Evolutionary conservation across 495 filamentous ascomycete species (phyloP).

Genomic region (Annulohypoxylon bovei): DNA sequence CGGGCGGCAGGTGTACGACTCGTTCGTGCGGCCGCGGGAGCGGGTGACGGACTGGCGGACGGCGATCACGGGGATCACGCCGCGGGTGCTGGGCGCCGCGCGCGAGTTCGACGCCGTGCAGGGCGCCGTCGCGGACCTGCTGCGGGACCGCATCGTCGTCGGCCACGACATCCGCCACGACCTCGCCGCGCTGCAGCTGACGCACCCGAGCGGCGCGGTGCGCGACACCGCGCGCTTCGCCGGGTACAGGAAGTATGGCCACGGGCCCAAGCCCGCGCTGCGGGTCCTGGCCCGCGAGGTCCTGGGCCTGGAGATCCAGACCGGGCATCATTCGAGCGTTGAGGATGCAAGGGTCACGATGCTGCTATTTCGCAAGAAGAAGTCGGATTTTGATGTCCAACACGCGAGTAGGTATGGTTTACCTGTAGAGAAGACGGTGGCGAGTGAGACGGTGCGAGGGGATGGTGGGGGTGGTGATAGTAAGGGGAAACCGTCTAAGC

Average conservation of each 20-base stretch:
- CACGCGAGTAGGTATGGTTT: conserved; percentile 67
- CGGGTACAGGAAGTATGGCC: conserved; percentile 75
- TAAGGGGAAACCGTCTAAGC: conserved; percentile 59
- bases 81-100: conserved; percentile 73
- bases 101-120: conserved; percentile 79
- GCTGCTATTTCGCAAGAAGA: conserved; percentile 82
- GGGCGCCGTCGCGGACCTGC: conserved; percentile 71
- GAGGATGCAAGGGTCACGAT: conserved; percentile 93
- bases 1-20: conserved; percentile 88
- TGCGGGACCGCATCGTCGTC: conserved; percentile 78
- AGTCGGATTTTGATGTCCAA: conserved; percentile 83
- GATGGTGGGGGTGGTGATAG: conserved; percentile 35
- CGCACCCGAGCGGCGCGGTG: conserved; percentile 78
- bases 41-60: conserved; percentile 90
- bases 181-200: conserved; percentile 75
- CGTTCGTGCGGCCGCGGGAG: conserved; percentile 81
- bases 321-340: conserved; percentile 71
- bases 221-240: conserved; percentile 85
- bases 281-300: conserved; percentile 79
- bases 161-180: conserved; percentile 94
- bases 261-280: conserved; percentile 81
- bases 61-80: conserved; percentile 78
- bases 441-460: conserved; percentile 51
- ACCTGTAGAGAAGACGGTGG: conserved; percentile 55
- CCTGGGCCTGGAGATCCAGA: conserved; percentile 84